A percentile compares a stretch with the other conserved stretches of the same genome.
Evolutionary conservation across 2,329 filamentous ascomycete species (phyloP).

Genomic region (Clathrospora elynae): DNA sequence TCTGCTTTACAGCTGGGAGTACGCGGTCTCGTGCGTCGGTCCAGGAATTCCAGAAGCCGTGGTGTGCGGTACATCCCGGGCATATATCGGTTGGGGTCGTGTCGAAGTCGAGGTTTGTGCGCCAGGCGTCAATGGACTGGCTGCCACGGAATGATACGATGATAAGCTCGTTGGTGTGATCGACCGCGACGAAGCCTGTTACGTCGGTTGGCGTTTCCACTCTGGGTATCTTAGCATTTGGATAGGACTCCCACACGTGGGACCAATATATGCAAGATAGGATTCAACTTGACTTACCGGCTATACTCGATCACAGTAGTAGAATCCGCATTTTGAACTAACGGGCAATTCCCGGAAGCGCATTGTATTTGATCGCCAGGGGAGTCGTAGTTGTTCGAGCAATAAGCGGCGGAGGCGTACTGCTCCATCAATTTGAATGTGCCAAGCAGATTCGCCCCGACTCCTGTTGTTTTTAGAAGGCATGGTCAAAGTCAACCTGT

Average conservation of each 20-base stretch:
- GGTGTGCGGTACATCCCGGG: constrained; percentile 60
- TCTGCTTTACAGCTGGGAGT: constrained; percentile 52
- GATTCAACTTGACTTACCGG: constrained; percentile 21
- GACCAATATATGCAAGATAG: neutral
- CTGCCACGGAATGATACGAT: constrained; percentile 66
- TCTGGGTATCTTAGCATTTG: constrained; percentile 16
- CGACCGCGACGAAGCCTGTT: constrained; percentile 54
- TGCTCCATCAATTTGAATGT: constrained; percentile 46
- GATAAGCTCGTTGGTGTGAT: constrained; percentile 57
- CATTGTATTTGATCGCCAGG: constrained; percentile 52
- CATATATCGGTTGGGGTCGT: constrained; percentile 51
- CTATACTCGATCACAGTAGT: constrained; percentile 53
- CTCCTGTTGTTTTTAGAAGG: constrained; percentile 14
- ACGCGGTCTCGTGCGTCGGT: constrained; percentile 56
- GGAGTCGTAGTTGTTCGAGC: constrained; percentile 53
- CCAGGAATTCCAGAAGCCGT: constrained; percentile 66
- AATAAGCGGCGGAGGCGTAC: constrained; percentile 61
- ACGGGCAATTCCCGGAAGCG: constrained; percentile 54
- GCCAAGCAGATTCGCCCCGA: constrained; percentile 26
- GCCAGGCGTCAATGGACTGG: constrained; percentile 64
- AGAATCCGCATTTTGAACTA: constrained; percentile 54
- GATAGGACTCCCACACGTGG: neutral
- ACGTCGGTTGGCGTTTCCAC: constrained; percentile 46
- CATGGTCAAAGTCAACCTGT: too few relatives aligned
- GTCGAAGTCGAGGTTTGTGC: constrained; percentile 59